Evolutionary conservation across 768 basidiomycete genomes (phyloP), one percentile per base, ranked within the genome.

Genomic region (Boletus huronensis): DNA sequence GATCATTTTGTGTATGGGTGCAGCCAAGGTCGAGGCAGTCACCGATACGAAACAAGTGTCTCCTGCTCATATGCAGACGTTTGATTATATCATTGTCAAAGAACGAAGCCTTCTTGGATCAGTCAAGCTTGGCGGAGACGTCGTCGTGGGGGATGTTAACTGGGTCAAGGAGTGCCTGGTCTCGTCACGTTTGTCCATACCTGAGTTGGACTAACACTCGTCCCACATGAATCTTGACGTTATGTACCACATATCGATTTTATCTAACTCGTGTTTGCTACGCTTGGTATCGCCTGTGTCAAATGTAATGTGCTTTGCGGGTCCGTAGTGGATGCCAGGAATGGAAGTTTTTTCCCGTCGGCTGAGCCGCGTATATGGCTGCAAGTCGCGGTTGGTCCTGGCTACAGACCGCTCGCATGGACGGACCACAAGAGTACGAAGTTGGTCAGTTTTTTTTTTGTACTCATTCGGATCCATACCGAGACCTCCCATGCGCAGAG

Each of bases 101-200:
- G 82, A 86, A 31, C 53, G 34, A 34, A 34, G 21, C 17, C 19
- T 49, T 28, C 55, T 65, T 57, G 46, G 64, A 69, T 13, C 71
- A 73, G 35, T 70, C 67, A 46, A 58, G 58, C 29, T 57, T 58
- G 51, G 60, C 56, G 23, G 44, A 31, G 64, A 64, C 21, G 74
- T 64, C 23, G 75, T 72, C 17, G 72, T 71, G 38, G 83, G 85
- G 16, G 71, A 77, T 54, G 82, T 88, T 71, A 64, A 70, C 17
- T 93, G 88, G 88, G 80, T 93, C 38, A 93, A 93, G 68, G 81
- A 88, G 44, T 87, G 87, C 62, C 72, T 93, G 29, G 79, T 89
- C 55, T 78, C 85, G 16, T 84, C 85, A 14, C 74, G 83, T 31
- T 64, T 81, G 26, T 64, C 80, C 4, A 70, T 74, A 40, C 66